Evolutionary conservation across 805 yeast genomes (phyloP), one percentile per base, ranked within the genome.

Genomic region (Lipomyces lipofer): DNA sequence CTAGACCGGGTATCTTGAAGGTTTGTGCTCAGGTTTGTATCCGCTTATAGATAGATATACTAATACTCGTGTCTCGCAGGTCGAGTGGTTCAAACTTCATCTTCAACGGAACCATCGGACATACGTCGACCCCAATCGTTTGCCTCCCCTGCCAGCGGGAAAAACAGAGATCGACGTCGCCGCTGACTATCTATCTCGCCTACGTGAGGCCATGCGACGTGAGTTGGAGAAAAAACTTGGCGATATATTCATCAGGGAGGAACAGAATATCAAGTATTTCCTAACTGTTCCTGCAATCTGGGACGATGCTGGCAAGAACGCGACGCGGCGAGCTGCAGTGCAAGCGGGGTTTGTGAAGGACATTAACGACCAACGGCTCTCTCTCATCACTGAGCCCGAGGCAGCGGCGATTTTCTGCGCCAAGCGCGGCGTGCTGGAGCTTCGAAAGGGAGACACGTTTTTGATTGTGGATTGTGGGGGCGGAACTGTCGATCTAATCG

Each of bases 401-500:
- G 62, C 62, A 6, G 62, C 62, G 5, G 60, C 62, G 3, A 40
- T 56, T 2, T 58, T 30, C 24, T 58, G 62, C 47, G 57, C 62
- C 1, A 35, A 47, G 39, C 22, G 39, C n/a, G 54, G 51, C 2
- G 43, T 43, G 6, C 9, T 57, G 35, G 43, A 47, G 19, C 35
- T 56, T 3, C 25, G 36, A 21, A 28, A 9, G 2, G 45, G 35
- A 12, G 54, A 58, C 15, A 33, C 47, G 4, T 56, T 58, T 32
- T 25, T 58, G 19, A 45, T 56, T 25, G 62, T 58, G 13, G 62
- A 58, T 39, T 56, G 62, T 38, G 62, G 62, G 24, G 62, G 62
- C 25, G 62, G 62, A 3, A 56, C 61, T 8, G 62, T 58, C 13
- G 62, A 58, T 29, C 51, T 58, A 46, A 47, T 58, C 29, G 56